Base-by-base conservation (phyloP, 2,329 filamentous ascomycete species). In the Akanthomyces muscarius region DNA sequence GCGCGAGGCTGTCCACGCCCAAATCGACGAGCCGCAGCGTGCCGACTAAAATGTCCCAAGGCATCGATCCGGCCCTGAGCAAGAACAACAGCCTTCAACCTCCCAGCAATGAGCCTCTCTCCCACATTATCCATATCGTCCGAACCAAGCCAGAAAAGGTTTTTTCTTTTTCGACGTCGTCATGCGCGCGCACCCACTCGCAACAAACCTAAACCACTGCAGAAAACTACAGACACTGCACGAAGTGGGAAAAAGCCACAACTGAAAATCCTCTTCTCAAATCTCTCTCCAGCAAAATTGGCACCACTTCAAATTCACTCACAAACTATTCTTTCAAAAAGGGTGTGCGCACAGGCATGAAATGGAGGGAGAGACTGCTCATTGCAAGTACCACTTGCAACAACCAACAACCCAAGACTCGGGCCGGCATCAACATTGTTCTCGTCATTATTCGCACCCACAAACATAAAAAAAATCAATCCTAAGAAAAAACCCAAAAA, bases 301-400 rank as follows among this genome's bases (percentile, higher is more conserved):
- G 48, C 48, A 18, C 16, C 28, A n/a, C 48, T n/a, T 21, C 21
- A 21, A 21, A 51, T 13, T 33, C 21, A 25, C 28, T 2, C 16
- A 51, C 48, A 33, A 51, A 33, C 30, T 28, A 33, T 18, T 33
- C 16, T 50, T 25, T n/a, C 48, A 51, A 25, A 30, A 5, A n/a
- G 48, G 48, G 48, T 51, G 48, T 33, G 48, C 28, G 28, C 48
- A 51, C 48, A 33, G 48, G 48, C 48, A 51, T 51, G 48, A 51
- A 33, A 25, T 51, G 48, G 21, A 21, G 48, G 28, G 48, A n/a
- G 16, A 30, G 48, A 51, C 28, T 51, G 48, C 48, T 51, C 23
- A 30, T 30, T 33, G n/a, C 23, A n/a, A 28, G 13, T 25, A 28
- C 25, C 48, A 51, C 28, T 33, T 18, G 33, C 8, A 51, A 51